phyloP scores from a whole-genome alignment of 176 grass and related monocot genomes.

The Rhynchospora breviuscula region DNA sequence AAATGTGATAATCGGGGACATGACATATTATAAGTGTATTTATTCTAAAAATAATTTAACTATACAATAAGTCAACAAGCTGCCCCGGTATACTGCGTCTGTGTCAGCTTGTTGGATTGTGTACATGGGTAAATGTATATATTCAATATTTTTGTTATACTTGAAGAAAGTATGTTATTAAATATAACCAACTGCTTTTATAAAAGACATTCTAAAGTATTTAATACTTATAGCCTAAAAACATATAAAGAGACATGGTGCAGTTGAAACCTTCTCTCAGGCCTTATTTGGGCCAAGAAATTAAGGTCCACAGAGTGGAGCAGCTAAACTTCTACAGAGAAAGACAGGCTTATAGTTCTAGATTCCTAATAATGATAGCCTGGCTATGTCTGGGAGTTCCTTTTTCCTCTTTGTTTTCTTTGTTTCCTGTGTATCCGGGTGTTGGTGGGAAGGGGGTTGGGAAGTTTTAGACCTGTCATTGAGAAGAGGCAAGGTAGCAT shows the following conservation, averaged over 20 bases:
- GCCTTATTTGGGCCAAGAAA: not conserved
- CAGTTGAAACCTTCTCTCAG: too few relatives aligned
- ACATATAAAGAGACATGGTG: too few relatives aligned
- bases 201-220: too few relatives aligned
- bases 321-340: not conserved
- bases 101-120: too few relatives aligned
- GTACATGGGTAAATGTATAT: too few relatives aligned
- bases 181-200: too few relatives aligned
- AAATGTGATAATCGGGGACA: not conserved
- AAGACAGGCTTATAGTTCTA: not conserved
- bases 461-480: constrained; percentile 53
- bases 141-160: too few relatives aligned
- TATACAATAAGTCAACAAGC: not conserved
- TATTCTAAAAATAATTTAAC: not conserved
- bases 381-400: not conserved
- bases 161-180: too few relatives aligned
- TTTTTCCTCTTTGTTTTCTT: not conserved
- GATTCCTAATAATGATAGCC: not conserved
- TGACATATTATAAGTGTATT: not conserved
- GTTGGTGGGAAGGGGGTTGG: not conserved
- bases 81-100: not conserved
- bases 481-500: constrained; percentile 78
- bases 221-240: too few relatives aligned
- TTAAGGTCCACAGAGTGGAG: not conserved
- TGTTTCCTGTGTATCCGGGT: not conserved